A percentile compares a stretch with the other conserved stretches of the same genome.
Evolutionary conservation across 2,329 filamentous ascomycete species (phyloP).

Genomic region (Huntiella moniliformis): DNA sequence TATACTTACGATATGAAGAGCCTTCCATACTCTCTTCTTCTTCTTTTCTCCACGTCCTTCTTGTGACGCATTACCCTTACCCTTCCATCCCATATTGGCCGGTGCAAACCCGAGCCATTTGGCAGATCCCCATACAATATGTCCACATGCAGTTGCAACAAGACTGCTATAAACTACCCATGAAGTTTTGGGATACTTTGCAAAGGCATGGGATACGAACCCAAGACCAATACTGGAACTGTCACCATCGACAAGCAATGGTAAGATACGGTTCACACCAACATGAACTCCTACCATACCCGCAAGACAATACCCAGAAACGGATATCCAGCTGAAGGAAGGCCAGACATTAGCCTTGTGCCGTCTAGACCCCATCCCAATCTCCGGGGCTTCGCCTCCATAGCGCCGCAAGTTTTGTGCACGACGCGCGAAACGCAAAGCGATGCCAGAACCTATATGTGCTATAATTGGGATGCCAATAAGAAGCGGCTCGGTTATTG

Average conservation of each 20-base stretch:
- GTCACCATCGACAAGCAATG: constrained; percentile 60
- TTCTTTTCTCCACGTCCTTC: constrained; percentile 33
- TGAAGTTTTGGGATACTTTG: constrained; percentile 46
- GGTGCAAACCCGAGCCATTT: constrained; percentile 56
- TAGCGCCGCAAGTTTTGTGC: constrained; percentile 55
- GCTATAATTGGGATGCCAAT: constrained; percentile 55
- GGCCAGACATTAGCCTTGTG: constrained; percentile 38
- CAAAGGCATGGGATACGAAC: constrained; percentile 74
- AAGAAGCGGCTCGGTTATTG: constrained; percentile 60
- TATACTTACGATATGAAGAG: constrained; percentile 46
- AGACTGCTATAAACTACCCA: constrained; percentile 51
- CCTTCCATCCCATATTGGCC: constrained; percentile 29
- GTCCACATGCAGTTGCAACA: constrained; percentile 48
- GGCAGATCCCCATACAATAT: constrained; percentile 73
- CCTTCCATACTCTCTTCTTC: constrained; percentile 47
- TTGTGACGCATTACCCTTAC: constrained; percentile 22
- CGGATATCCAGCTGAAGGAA: constrained; percentile 45
- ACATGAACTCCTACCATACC: constrained; percentile 52
- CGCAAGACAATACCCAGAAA: constrained; percentile 52
- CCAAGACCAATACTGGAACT: constrained; percentile 69
- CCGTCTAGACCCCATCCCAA: constrained; percentile 5
- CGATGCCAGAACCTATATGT: constrained; percentile 61
- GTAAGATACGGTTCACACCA: constrained; percentile 56
- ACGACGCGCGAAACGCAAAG: constrained; percentile 56
- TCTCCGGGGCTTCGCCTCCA: constrained; percentile 41